Conservation (phyloP, 2,329 filamentous ascomycete species). For the Pseudogymnoascus sp. region DNA sequence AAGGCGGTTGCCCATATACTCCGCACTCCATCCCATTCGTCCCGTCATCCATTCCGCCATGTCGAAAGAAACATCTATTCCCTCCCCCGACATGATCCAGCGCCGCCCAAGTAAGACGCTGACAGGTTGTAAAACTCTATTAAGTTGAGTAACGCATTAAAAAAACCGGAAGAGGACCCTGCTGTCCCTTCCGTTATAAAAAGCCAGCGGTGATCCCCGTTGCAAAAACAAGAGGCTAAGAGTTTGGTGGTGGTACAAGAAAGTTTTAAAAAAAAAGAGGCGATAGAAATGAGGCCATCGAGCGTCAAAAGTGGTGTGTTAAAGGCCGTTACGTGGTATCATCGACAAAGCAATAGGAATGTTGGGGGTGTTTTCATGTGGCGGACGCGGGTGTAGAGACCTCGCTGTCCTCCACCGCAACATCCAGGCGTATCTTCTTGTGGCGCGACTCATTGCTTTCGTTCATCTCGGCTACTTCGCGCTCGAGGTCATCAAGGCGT, state of each 20-base stretch:
- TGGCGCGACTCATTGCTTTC: conserved; percentile 40
- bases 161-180: not conserved
- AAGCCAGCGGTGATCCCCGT: not conserved
- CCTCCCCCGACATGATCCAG: conserved; percentile 3
- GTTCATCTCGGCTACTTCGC: conserved; percentile 33
- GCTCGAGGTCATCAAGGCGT: conserved; percentile 70
- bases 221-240: not conserved
- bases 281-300: not conserved
- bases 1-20: conserved; percentile 7
- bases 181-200: not conserved
- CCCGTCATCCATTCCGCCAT: conserved; percentile 7
- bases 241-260: conserved; percentile 8
- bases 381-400: conserved; percentile 9
- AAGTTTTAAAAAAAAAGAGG: not conserved
- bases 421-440: conserved; percentile 48
- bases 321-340: conserved; percentile 10
- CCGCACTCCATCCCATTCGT: conserved; percentile 7
- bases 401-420: conserved; percentile 28
- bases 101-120: conserved; percentile 5
- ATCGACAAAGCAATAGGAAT: conserved; percentile 9
- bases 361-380: conserved; percentile 8
- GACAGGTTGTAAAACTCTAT: conserved; percentile 6
- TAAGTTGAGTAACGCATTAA: conserved; percentile 1
- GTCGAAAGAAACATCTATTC: conserved; percentile 2
- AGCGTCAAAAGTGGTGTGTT: conserved; percentile 2